Evolutionary conservation across 176 grass and related monocot species (phyloP), one percentile per base, ranked within the genome.

Genomic region (Lolium rigidum): DNA sequence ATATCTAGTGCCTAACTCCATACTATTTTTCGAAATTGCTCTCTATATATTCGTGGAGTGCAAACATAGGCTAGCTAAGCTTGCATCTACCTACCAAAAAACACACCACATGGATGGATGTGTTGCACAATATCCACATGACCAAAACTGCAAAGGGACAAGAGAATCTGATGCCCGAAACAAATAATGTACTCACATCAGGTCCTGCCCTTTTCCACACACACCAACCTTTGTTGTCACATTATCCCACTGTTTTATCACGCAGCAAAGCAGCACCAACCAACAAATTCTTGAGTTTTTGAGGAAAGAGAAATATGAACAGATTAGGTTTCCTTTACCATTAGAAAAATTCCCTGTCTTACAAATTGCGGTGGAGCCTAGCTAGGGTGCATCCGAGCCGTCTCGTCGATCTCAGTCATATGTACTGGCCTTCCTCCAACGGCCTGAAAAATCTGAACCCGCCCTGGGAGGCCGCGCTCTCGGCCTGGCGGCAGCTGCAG

Each of bases 401-500:
- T 13, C 16, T 38, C 14, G 6, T 58, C 12, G 22, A 20, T 68
- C 14, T 43, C 41, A 47, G 46, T 83, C 91, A 91, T 83, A 90
- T 86, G 89, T 86, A 86, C 77, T 97, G 89, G 69, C 94, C 87
- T 67, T 94, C 82, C 61, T 97, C 83, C 90, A 97, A 80, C 18
- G 90, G 86, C 85, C 88, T 91, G 47, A 88, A 87, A 86, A 81
- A 91, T 89, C 86, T 87, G 17, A 85, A 86, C 16, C 61, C 72
- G 24, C 22, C 81, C 39, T 87, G 86, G 43, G 82, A 22, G 28
- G 49, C 78, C 17, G 85, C 10, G 25, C 7, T 67, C 82, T 77
- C 83, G 62, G 80, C 83, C 72, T 81, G 92, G 25, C 94, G 92
- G 58, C 94, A 97, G 48, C 83, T 66, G 85, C 94, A 94, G 65